Conservation (phyloP, 305 asterid species). For the Fraxinus nigra region DNA sequence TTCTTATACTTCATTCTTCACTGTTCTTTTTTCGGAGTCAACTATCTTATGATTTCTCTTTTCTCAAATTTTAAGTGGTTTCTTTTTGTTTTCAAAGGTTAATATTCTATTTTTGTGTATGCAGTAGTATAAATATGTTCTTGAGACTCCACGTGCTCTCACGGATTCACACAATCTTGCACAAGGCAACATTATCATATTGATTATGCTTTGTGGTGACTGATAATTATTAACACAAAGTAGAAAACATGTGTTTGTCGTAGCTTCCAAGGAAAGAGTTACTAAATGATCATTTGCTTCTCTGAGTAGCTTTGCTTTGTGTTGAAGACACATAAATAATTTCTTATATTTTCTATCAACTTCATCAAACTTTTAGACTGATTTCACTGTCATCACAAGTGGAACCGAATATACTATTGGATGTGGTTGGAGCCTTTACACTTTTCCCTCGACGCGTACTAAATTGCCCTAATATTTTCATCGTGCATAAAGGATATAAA, state of each 20-base stretch:
- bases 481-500: not conserved
- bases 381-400: too few species aligned
- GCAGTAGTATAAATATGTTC: constrained; percentile 83
- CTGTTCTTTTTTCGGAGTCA: too few species aligned
- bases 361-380: too few species aligned
- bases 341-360: too few species aligned
- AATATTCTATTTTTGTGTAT: not conserved
- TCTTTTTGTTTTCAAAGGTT: not conserved
- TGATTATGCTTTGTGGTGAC: not conserved
- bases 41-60: too few species aligned
- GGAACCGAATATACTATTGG: too few species aligned
- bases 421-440: too few species aligned
- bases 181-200: constrained; percentile 44
- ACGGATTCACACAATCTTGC: constrained; percentile 87
- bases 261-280: not conserved
- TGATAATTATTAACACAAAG: not conserved
- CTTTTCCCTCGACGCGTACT: too few species aligned
- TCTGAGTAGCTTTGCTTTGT: not conserved
- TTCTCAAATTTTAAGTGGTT: not conserved
- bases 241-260: not conserved
- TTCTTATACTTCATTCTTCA: not conserved
- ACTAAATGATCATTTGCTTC: not conserved
- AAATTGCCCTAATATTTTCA: not conserved
- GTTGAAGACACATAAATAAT: not conserved
- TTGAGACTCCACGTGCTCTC: constrained; percentile 80